phyloP scores from a whole-genome alignment of 495 filamentous ascomycete species.

The Apiosordaria backusii region DNA sequence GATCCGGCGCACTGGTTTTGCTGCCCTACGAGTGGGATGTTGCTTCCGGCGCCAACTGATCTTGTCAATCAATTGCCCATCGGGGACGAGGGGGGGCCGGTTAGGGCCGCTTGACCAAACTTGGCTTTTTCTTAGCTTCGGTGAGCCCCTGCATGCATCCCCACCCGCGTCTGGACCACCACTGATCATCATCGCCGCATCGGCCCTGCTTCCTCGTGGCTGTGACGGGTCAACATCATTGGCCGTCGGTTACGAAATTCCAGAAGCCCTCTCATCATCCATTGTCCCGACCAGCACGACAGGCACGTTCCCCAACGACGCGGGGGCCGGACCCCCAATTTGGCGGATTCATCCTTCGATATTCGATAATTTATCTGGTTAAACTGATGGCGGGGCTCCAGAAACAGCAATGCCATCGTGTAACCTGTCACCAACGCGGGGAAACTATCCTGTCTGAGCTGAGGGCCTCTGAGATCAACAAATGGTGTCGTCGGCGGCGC shows the following conservation, averaged over 20 bases:
- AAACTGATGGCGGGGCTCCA: no score
- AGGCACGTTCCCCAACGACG: not conserved
- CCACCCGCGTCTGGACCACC: not conserved
- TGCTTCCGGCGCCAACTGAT: not conserved
- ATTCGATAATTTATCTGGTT: not conserved
- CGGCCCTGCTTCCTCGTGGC: constrained; percentile 5
- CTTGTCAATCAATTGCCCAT: not conserved
- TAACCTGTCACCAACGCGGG: not conserved
- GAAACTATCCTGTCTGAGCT: not conserved
- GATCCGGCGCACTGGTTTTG: not conserved
- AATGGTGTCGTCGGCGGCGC: not conserved
- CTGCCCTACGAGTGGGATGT: not conserved
- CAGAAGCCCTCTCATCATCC: not conserved
- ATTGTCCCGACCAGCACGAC: not conserved
- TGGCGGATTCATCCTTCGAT: not conserved
- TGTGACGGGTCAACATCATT: not conserved
- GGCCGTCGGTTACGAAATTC: constrained; percentile 2
- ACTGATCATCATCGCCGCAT: not conserved
- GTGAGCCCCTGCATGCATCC: constrained; percentile 3
- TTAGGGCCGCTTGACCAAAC: not conserved
- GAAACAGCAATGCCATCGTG: no score
- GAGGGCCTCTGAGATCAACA: not conserved
- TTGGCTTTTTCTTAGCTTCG: constrained; percentile 4
- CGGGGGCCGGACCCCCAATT: not conserved
- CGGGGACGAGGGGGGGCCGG: not conserved